phyloP scores from a whole-genome alignment of 257 asterid species.

The Apocynum venetum region DNA sequence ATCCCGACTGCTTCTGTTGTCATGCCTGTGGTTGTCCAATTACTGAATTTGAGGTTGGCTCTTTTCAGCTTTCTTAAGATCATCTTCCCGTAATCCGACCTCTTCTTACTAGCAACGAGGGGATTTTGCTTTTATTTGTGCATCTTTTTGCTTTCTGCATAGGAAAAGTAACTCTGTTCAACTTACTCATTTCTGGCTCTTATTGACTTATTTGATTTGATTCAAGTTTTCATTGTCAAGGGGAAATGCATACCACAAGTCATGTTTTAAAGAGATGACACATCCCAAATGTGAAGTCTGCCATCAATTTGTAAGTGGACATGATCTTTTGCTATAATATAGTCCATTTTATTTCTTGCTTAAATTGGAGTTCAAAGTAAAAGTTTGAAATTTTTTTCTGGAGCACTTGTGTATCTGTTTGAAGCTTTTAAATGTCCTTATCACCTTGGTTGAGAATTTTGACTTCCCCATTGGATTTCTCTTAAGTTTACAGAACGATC shows the following conservation, averaged over 20 bases:
- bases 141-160: not conserved
- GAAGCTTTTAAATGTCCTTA: not conserved
- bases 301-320: conserved; percentile 67
- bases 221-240: conserved; percentile 94
- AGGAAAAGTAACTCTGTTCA: not conserved
- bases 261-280: conserved; percentile 92
- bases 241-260: conserved; percentile 69
- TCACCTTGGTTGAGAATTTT: not conserved
- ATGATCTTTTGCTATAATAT: not conserved
- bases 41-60: conserved; percentile 73
- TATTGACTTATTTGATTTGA: conserved; percentile 47
- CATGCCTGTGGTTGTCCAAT: conserved; percentile 73
- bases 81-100: not conserved
- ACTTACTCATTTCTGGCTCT: conserved; percentile 25
- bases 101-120: not conserved
- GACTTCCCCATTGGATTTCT: not conserved
- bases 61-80: not conserved
- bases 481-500: too few relatives aligned
- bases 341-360: not conserved
- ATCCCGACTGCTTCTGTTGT: conserved; percentile 88
- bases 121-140: not conserved
- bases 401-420: not conserved
- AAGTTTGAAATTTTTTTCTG: not conserved
- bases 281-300: conserved; percentile 98
- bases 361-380: not conserved